Base-by-base conservation (phyloP, 192 early-diverging fungal genomes). In the Phlyctochytrium bullatum region DNA sequence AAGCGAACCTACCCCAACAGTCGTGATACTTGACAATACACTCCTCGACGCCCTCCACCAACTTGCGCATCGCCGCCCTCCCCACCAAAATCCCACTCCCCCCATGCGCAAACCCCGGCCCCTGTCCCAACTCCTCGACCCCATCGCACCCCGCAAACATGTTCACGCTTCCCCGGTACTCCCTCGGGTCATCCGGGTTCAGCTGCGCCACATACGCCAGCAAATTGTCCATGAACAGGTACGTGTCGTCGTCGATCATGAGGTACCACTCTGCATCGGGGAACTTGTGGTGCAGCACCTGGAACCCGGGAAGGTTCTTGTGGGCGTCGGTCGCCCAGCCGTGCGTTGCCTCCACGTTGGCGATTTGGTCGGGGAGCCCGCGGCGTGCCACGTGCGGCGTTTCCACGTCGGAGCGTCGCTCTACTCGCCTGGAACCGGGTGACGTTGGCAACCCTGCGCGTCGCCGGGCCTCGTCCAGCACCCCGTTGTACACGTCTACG, bases 111-210 rank as follows among this genome's bases (percentile, higher is more conserved):
- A 79, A 79, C 0, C 17, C 28, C 3, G 76, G 73, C 0, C 76
- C 73, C 17, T 79, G 23, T n/a, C 78, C 67, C n/a, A 61, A 54
- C 17, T 47, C 65, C 10, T 20, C 54, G 34, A 80, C 72, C 23
- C 76, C 72, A 32, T 76, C 71, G 31, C 72, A 78, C 20, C 77
- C 72, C 47, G 35, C 58, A 51, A 80, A 79, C 34, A 52, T 27
- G 58, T 73, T 70, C 23, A 51, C 50, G 47, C 76, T 65, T 30
- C 84, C 84, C 62, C 80, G 54, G 71, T 86, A 86, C 34, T 72
- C 60, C n/a, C 2, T 66, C 33, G 24, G 24, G 14, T 78, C 68
- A 30, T 65, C n/a, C 2, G 76, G 68, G 50, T 70, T 35, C 24
- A 62, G 6, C 0, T 16, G 12, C 17, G 0, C 27, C 24, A 71